Percentiles rank a stretch among this genome's conserved stretches.
Conservation (phyloP, 2,329 filamentous ascomycete genomes). For the Penicillium hordei region DNA sequence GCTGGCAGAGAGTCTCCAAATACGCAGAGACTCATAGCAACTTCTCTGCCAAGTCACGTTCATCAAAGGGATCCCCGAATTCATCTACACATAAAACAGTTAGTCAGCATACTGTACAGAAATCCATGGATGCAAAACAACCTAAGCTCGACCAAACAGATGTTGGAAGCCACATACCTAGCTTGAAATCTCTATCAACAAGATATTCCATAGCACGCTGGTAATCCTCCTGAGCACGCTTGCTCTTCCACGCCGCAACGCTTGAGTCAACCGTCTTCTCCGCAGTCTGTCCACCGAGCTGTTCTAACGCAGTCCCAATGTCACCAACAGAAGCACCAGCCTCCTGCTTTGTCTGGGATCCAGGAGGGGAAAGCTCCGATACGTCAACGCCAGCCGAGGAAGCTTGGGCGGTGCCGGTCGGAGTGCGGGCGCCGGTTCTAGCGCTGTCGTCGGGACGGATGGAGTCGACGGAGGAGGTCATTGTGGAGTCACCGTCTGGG, state of each 20-base stretch:
- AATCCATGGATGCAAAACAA: background rate
- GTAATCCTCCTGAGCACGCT: constrained; percentile 58
- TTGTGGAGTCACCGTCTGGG: constrained; percentile 56
- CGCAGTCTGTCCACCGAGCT: constrained; percentile 3
- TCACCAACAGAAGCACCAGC: constrained; percentile 7
- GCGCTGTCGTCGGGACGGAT: constrained; percentile 38
- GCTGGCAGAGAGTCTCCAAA: constrained; percentile 4
- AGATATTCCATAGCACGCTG: constrained; percentile 51
- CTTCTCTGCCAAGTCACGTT: constrained; percentile 38
- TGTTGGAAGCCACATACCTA: constrained; percentile 37
- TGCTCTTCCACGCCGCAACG: constrained; percentile 55
- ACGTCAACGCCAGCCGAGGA: constrained; percentile 27
- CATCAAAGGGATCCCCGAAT: constrained; percentile 50
- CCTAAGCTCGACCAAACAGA: background rate
- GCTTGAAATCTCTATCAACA: constrained; percentile 54
- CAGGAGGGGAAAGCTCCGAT: constrained; percentile 56
- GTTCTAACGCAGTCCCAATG: constrained; percentile 3
- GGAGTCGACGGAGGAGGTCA: constrained; percentile 51
- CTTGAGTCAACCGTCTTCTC: constrained; percentile 43
- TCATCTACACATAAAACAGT: constrained; percentile 34
- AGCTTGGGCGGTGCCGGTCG: constrained; percentile 31
- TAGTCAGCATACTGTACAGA: background rate
- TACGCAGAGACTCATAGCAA: constrained; percentile 13
- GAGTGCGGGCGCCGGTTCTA: constrained; percentile 44
- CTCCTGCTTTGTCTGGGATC: constrained; percentile 46